Conservation (phyloP, 2,329 filamentous ascomycete species). For the Colletotrichum liaoningense region DNA sequence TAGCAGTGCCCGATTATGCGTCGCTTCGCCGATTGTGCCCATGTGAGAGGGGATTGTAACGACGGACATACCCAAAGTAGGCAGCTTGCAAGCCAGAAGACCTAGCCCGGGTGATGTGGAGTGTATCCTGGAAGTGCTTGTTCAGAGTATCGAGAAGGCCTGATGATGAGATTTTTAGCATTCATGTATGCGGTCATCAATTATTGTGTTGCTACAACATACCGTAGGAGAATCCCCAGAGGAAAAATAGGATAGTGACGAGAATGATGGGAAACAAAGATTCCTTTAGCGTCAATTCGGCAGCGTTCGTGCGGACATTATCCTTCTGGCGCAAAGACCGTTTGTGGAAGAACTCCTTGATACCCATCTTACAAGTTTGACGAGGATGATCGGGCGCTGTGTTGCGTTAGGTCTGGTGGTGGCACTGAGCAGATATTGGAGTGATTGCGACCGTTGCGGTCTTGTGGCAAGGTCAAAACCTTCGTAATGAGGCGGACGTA, state of each 20-base stretch:
- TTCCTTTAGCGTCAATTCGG: constrained; percentile 72
- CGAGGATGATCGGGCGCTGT: neutral
- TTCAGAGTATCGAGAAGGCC: constrained; percentile 49
- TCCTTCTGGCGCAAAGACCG: constrained; percentile 59
- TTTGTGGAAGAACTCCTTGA: constrained; percentile 56
- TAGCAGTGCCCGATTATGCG: neutral
- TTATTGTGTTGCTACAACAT: constrained; percentile 33
- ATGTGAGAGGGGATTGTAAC: neutral
- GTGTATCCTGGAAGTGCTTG: constrained; percentile 60
- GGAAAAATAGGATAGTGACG: constrained; percentile 56
- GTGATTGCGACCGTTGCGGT: neutral
- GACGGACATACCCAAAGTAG: constrained; percentile 39
- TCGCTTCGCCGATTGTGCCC: neutral
- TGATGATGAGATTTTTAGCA: neutral
- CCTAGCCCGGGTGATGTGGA: constrained; percentile 55
- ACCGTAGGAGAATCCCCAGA: constrained; percentile 38
- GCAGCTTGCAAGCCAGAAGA: constrained; percentile 58
- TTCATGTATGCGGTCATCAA: neutral
- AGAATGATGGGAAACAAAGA: constrained; percentile 75
- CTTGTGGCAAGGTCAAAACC: neutral
- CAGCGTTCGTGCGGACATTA: constrained; percentile 53
- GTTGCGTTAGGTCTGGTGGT: neutral
- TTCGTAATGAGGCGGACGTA: neutral
- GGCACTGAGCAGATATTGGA: neutral
- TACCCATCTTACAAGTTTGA: constrained; percentile 48